Evolutionary conservation across 495 filamentous ascomycete genomes (phyloP), one percentile per base, ranked within the genome.

Genomic region (Margaritispora aquatica): DNA sequence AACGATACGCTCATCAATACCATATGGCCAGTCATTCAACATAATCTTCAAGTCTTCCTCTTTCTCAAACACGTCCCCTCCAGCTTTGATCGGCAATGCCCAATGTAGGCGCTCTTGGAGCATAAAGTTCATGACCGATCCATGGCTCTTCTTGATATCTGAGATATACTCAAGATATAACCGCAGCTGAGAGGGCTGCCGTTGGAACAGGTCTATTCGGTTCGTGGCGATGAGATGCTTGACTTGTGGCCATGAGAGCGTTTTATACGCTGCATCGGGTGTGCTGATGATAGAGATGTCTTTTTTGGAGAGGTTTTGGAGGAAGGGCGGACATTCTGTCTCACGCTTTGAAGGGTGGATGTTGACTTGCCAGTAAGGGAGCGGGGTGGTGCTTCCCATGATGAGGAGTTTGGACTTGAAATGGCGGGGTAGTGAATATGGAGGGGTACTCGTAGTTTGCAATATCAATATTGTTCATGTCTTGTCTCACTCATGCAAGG

Each of bases 21-120:
- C 90, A 63, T 96, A 96, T 2, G 91, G 91, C 89, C 90, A 96
- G 77, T 96, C 90, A 66, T 96, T 96, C 73, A 82, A 83, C 20
- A 95, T 70, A 38, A 93, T 83, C 61, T 86, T 88, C 66, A 87
- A 68, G 64, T 95, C 88, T 9, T 10, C 20, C 53, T 85, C 87
- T 15, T 66, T 62, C 64, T 76, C 71, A 61, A 82, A 80, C 13
- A 75, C 73, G 27, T 50, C 62, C 9, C 70, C 72, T 22, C 63
- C 58, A 0, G 76, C 62, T 31, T 58, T 62, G 34, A 77, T 61
- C 0, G 77, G 74, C 10, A 58, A 34, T 1, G 66, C 65, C 90
- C 90, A 95, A 19, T 71, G 64, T 53, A 96, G 73, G 55, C 90
- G 66, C 69, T 88, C 71, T 11, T 76, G 69, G 15, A 89, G 68